Evolutionary conservation across 495 filamentous ascomycete species (phyloP).

Genomic region (Penicillium pulvis): DNA sequence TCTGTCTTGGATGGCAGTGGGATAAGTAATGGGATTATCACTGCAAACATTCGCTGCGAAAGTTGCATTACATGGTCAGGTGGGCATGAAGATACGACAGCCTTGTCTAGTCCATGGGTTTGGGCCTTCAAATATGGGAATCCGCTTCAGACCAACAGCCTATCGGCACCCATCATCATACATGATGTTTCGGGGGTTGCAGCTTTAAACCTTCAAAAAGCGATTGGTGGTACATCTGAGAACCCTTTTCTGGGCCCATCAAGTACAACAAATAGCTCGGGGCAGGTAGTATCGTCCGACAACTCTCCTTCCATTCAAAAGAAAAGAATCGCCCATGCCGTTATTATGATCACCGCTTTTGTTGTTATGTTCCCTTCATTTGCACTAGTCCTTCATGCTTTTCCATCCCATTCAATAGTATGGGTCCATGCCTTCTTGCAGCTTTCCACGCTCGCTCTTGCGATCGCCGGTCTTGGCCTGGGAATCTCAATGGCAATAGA

Average conservation of each 20-base stretch:
- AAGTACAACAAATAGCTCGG: neutral
- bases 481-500: conserved; percentile 54
- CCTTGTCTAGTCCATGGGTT: conserved; percentile 61
- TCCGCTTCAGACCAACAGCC: conserved; percentile 55
- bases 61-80: conserved; percentile 60
- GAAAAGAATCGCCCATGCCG: conserved; percentile 40
- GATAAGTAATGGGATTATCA: conserved; percentile 52
- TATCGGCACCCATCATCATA: conserved; percentile 51
- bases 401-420: conserved; percentile 35
- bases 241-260: conserved; percentile 59
- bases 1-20: conserved; percentile 66
- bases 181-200: conserved; percentile 49
- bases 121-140: conserved; percentile 61
- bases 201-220: conserved; percentile 17
- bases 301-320: conserved; percentile 12
- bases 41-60: conserved; percentile 62
- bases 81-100: conserved; percentile 45
- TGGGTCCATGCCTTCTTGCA: conserved; percentile 61
- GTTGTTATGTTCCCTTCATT: conserved; percentile 53
- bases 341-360: conserved; percentile 43
- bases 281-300: neutral
- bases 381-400: conserved; percentile 45
- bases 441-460: conserved; percentile 53
- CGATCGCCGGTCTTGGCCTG: conserved; percentile 62
- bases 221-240: conserved; percentile 37